phyloP scores from a whole-genome alignment of 352 stramenopile species.

The Pythium sp. region DNA sequence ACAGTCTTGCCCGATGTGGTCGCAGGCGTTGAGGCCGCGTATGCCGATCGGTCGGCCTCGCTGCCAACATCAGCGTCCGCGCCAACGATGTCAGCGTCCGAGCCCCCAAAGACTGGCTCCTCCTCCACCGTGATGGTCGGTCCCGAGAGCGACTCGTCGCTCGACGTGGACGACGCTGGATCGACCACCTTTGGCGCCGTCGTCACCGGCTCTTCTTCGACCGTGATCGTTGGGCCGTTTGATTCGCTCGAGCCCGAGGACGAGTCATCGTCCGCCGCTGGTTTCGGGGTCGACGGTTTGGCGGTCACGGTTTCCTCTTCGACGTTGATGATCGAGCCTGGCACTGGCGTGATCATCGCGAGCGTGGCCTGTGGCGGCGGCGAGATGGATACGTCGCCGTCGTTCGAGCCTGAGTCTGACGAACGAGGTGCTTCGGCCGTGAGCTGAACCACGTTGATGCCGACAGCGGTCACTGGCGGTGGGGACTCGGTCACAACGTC shows the following conservation, averaged over 20 bases:
- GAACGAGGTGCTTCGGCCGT: neutral
- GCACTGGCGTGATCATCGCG: neutral
- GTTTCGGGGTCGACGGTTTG: constrained; percentile 1
- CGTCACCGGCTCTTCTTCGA: neutral
- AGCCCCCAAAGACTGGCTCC: neutral
- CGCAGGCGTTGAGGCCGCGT: constrained; percentile 5
- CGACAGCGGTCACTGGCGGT: too few species aligned
- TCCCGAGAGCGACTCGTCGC: neutral
- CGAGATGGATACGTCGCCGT: too few species aligned
- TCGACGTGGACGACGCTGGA: neutral
- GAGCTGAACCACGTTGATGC: neutral
- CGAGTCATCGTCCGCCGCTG: neutral
- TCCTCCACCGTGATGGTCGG: neutral
- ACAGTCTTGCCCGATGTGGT: neutral
- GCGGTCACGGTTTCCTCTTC: constrained; percentile 6
- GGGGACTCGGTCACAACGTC: neutral
- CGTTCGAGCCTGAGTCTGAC: neutral
- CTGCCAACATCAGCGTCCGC: neutral
- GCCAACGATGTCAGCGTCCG: neutral
- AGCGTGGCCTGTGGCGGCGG: too few species aligned
- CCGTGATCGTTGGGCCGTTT: constrained; percentile 4
- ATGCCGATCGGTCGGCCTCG: neutral
- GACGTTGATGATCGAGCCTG: constrained; percentile 3
- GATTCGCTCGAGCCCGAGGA: constrained; percentile 1
- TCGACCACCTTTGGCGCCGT: neutral